Percentiles rank a stretch among this genome's conserved stretches.
These are phyloP conservation scores for Apodospora peruviana DNA, from an alignment of 495 filamentous ascomycete genomes.

Conservation along the genomic window DNA sequence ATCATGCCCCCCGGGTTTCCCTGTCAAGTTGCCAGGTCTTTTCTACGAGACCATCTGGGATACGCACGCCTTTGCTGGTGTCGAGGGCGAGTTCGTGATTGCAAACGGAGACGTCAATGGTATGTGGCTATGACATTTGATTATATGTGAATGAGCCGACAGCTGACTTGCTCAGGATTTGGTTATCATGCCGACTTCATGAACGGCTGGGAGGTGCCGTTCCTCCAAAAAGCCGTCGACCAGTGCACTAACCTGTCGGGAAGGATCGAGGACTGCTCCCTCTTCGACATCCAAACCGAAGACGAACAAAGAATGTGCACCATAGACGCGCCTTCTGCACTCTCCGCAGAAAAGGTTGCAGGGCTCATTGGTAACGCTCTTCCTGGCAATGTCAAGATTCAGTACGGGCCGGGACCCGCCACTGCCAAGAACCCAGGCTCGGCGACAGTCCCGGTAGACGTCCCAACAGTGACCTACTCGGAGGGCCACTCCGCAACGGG, in stretches of 20 bases:
- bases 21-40: slow-evolving; percentile 64
- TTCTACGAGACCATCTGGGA: slow-evolving; percentile 88
- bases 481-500: slow-evolving; percentile 8
- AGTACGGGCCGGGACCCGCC: slow-evolving; percentile 31
- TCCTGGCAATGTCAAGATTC: slow-evolving; percentile 34
- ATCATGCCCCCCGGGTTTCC: slow-evolving; percentile 66
- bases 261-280: slow-evolving; percentile 48
- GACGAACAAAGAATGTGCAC: slow-evolving; percentile 29
- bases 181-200: slow-evolving; percentile 89
- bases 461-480: slow-evolving; percentile 18
- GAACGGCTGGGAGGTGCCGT: slow-evolving; percentile 63
- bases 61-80: slow-evolving; percentile 62
- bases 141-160: slow-evolving; percentile 1
- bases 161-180: slow-evolving; percentile 43
- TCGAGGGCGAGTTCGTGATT: slow-evolving; percentile 69
- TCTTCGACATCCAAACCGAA: slow-evolving; percentile 43
- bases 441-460: slow-evolving; percentile 8
- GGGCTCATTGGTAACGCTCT: slow-evolving; percentile 26
- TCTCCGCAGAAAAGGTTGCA: slow-evolving; percentile 29
- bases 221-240: slow-evolving; percentile 55
- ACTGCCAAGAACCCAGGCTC: slow-evolving; percentile 9
- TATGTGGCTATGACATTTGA: slow-evolving; percentile 15
- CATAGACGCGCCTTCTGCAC: slow-evolving; percentile 22
- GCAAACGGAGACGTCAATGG: slow-evolving; percentile 77
- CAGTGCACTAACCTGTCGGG: slow-evolving; percentile 51